Conservation (phyloP, 805 yeast species). For the Metschnikowia proteae region DNA sequence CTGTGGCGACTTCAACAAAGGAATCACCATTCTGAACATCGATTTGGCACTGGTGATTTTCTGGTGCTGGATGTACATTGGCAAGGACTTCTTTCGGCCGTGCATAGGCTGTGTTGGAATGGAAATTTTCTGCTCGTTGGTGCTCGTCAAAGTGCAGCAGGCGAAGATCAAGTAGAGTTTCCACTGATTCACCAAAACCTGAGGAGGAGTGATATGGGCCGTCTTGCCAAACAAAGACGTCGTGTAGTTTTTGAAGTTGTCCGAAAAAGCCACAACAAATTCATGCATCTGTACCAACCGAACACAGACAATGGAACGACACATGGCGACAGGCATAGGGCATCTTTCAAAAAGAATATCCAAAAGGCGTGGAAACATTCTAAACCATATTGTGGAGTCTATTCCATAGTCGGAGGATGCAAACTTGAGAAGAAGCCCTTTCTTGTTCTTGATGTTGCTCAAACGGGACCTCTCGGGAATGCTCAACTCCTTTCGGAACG, state of each 20-base stretch:
- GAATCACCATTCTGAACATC: conserved; percentile 82
- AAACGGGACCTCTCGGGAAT: conserved; percentile 77
- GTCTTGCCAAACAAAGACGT: conserved; percentile 34
- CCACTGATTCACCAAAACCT: conserved; percentile 79
- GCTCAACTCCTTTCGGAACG: conserved; percentile 49
- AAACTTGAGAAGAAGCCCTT: conserved; percentile 64
- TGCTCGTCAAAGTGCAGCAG: conserved; percentile 84
- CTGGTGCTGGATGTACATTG: conserved; percentile 81
- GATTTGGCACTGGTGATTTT: conserved; percentile 90
- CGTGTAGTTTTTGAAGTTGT: conserved; percentile 36
- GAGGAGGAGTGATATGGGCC: conserved; percentile 48
- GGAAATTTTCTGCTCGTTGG: conserved; percentile 74
- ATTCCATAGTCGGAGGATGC: conserved; percentile 94
- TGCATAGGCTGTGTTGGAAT: conserved; percentile 50
- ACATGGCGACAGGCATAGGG: conserved; percentile 91
- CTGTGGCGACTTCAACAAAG: conserved; percentile 69
- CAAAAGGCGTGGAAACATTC: conserved; percentile 74
- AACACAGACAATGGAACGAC: conserved; percentile 86
- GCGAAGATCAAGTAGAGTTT: conserved; percentile 85
- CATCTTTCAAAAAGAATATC: conserved; percentile 70
- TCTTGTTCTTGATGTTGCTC: conserved; percentile 57
- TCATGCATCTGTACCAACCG: conserved; percentile 84
- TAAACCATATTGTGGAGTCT: conserved; percentile 94
- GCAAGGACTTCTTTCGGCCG: conserved; percentile 73
- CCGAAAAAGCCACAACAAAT: conserved; percentile 54